Conservation (phyloP, 768 basidiomycete genomes). For the Artomyces pyxidatus region DNA sequence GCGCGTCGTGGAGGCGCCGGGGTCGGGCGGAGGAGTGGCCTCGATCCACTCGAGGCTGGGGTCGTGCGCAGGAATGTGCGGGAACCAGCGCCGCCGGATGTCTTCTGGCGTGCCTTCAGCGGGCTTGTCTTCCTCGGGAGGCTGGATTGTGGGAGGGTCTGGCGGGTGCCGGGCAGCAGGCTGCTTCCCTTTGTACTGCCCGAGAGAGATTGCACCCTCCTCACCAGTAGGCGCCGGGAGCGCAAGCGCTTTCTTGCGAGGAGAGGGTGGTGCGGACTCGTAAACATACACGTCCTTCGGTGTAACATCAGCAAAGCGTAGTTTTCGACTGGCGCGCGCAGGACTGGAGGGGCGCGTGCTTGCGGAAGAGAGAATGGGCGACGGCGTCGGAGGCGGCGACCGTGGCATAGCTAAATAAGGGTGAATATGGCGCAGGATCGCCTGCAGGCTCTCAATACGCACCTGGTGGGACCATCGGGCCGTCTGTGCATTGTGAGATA, state of each 20-base stretch:
- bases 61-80: conserved; percentile 55
- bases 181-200: conserved; percentile 28
- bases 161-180: not conserved
- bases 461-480: too few species aligned
- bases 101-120: conserved; percentile 61
- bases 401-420: not conserved
- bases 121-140: not conserved
- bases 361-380: conserved; percentile 38
- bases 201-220: conserved; percentile 28
- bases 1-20: conserved; percentile 31
- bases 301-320: conserved; percentile 71
- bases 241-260: conserved; percentile 49
- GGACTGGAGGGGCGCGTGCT: conserved; percentile 55
- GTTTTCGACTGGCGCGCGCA: conserved; percentile 32
- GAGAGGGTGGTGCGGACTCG: conserved; percentile 73
- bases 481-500: too few species aligned
- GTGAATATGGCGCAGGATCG: not conserved
- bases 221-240: conserved; percentile 41
- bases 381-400: conserved; percentile 12
- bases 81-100: conserved; percentile 80
- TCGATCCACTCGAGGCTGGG: conserved; percentile 80
- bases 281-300: conserved; percentile 77
- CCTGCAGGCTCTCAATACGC: not conserved
- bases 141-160: not conserved
- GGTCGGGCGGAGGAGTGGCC: conserved; percentile 21